Base-by-base conservation (phyloP, 805 yeast genomes). In the Danielia oregonensis region DNA sequence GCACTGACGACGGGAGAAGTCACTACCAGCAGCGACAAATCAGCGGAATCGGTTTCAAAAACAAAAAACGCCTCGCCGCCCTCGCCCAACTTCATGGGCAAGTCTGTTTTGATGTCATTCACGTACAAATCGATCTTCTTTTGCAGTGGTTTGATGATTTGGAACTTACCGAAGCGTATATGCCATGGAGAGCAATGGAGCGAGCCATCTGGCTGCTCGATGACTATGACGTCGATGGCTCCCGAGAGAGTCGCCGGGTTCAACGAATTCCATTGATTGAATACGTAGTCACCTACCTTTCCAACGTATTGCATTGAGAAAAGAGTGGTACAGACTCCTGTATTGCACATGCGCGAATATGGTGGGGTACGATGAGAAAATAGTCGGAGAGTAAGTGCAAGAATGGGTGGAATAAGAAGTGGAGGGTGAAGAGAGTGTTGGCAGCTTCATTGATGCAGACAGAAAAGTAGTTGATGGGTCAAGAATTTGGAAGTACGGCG, bases 51-150 rank as follows among this genome's bases (percentile, higher is more conserved):
- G 1, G 96, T 84, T 52, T 88, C 96, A 63, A 93, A 91, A 26
- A 93, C 97, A 54, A 93, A 93, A 56, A 88, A 88, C 0, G 97
- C 98, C 59, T 93, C 98, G 10, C 98, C 98, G 6, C 94, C 96
- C 41, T 93, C 98, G 11, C 96, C 95, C 29, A 93, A 66, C 58
- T 93, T 93, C 97, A 93, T 93, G 6, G 96, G 96, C 30, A 91
- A 65, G 47, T 86, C 81, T 0, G 94, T 83, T 29, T 78, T 70
- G 40, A 73, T 73, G 24, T 83, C 97, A 61, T 93, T 93, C 25
- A 93, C 94, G 26, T 78, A 74, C 44, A 93, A 81, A 37, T 84
- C 94, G 35, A 91, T 95, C 56, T 86, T 89, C 68, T 91, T 93
- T 59, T 93, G 96, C 13, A 95, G 85, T 10, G 98, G 98, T 53